A percentile compares a stretch with the other conserved stretches of the same genome.
Evolutionary conservation across 1,139 yeast species (phyloP).

Genomic region (Diutina sp.): DNA sequence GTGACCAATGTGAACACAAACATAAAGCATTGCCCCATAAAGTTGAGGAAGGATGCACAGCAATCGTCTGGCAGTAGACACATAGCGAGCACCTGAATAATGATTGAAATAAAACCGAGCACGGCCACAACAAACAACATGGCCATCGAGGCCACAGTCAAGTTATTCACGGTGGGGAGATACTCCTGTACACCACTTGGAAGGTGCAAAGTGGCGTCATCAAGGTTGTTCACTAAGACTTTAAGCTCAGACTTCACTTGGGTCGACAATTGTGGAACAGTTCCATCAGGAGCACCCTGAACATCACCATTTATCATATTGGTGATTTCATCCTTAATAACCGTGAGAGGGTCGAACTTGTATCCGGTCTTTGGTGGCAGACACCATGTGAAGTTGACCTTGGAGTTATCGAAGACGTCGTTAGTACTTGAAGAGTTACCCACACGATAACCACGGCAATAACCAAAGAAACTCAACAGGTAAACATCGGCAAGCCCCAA

Average conservation of each 20-base stretch:
- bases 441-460: constrained; percentile 41
- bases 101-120: constrained; percentile 25
- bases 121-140: constrained; percentile 30
- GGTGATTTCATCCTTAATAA: constrained; percentile 31
- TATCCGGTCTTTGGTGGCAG: constrained; percentile 35
- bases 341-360: constrained; percentile 37
- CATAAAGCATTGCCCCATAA: constrained; percentile 20
- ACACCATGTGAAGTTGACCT: constrained; percentile 41
- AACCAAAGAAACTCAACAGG: constrained; percentile 60
- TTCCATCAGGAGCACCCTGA: constrained; percentile 6
- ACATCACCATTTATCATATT: constrained; percentile 18
- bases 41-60: constrained; percentile 28
- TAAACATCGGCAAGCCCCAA: constrained; percentile 51
- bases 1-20: constrained; percentile 20
- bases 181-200: constrained; percentile 24
- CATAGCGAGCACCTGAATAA: constrained; percentile 25
- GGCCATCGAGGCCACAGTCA: constrained; percentile 28
- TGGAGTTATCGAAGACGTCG: constrained; percentile 18
- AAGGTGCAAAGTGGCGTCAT: constrained; percentile 18
- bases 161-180: constrained; percentile 17
- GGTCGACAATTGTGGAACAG: constrained; percentile 7
- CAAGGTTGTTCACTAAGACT: constrained; percentile 16
- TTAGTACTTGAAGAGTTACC: constrained; percentile 6
- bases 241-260: constrained; percentile 13
- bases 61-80: constrained; percentile 24